Percentiles rank a stretch among this genome's conserved stretches.
These are phyloP conservation scores for Trapa bicornis DNA, from an alignment of 345 rosid species.

Conservation along the genomic window DNA sequence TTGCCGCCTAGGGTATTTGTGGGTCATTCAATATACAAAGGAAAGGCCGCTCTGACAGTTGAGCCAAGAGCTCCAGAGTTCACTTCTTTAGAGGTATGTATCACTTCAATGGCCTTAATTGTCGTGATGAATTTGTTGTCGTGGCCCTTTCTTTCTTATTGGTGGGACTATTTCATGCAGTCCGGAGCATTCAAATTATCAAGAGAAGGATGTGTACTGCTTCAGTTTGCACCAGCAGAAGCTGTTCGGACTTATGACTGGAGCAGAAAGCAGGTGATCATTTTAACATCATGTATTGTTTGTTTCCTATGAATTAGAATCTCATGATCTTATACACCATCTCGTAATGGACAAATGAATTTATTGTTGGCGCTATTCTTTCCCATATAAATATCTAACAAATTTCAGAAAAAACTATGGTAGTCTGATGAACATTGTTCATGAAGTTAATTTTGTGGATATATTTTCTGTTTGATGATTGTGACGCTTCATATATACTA, in stretches of 20 bases:
- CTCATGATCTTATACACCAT: background rate
- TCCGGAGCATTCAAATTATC: constrained; percentile 70
- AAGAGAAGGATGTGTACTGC: constrained; percentile 56
- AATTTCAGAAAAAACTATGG: background rate
- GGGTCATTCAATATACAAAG: constrained; percentile 85
- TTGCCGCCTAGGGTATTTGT: constrained; percentile 45
- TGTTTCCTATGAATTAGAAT: background rate
- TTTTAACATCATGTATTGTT: background rate
- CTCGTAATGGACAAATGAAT: background rate
- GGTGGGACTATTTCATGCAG: constrained; percentile 24
- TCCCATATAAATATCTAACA: background rate
- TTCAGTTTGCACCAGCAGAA: constrained; percentile 82
- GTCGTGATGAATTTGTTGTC: background rate
- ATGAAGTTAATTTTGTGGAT: background rate
- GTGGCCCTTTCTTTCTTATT: background rate
- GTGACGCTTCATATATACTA: constrained; percentile 16
- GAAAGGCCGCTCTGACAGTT: constrained; percentile 81
- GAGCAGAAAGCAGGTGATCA: constrained; percentile 74
- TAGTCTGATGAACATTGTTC: background rate
- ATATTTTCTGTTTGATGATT: background rate
- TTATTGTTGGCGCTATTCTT: background rate
- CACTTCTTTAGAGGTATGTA: constrained; percentile 49
- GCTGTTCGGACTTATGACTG: constrained; percentile 78
- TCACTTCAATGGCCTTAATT: background rate
- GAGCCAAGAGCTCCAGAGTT: constrained; percentile 83